Evolutionary conservation across 495 filamentous ascomycete species (phyloP).

Genomic region (Terfezia claveryi): DNA sequence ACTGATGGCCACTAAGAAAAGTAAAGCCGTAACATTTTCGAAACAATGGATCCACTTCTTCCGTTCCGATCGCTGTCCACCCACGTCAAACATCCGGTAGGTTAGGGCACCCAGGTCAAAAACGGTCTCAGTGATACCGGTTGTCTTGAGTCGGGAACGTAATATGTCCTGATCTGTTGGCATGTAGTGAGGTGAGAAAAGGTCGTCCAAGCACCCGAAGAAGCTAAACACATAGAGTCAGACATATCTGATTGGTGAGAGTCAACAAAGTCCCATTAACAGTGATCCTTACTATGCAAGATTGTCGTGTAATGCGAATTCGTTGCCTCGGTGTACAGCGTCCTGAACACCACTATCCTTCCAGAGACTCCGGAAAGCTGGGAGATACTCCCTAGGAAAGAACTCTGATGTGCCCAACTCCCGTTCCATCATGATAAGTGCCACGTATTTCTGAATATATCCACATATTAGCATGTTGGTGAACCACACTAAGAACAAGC

Average conservation of each 20-base stretch:
- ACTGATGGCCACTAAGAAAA: slow-evolving; percentile 90
- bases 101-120: slow-evolving; percentile 90
- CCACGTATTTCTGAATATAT: slow-evolving; percentile 28
- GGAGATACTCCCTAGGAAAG: slow-evolving; percentile 43
- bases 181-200: slow-evolving; percentile 69
- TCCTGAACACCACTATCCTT: slow-evolving; percentile 59
- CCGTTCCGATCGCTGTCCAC: slow-evolving; percentile 85
- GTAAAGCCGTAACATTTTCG: slow-evolving; percentile 79
- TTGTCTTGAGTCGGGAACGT: slow-evolving; percentile 76
- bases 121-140: slow-evolving; percentile 89
- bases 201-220: slow-evolving; percentile 68
- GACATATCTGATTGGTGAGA: background rate
- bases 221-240: slow-evolving; percentile 37
- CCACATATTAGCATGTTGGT: background rate
- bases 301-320: slow-evolving; percentile 92
- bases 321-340: slow-evolving; percentile 73
- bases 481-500: slow-evolving; percentile 20
- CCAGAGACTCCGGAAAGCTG: slow-evolving; percentile 73
- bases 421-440: slow-evolving; percentile 34
- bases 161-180: slow-evolving; percentile 95
- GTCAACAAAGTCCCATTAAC: background rate
- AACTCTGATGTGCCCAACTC: slow-evolving; percentile 60
- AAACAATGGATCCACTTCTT: slow-evolving; percentile 99
- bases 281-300: slow-evolving; percentile 61
- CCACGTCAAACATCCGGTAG: slow-evolving; percentile 98